Base-by-base conservation (phyloP, 1,284 basidiomycete genomes). In the Trichosporon asahii region DNA sequence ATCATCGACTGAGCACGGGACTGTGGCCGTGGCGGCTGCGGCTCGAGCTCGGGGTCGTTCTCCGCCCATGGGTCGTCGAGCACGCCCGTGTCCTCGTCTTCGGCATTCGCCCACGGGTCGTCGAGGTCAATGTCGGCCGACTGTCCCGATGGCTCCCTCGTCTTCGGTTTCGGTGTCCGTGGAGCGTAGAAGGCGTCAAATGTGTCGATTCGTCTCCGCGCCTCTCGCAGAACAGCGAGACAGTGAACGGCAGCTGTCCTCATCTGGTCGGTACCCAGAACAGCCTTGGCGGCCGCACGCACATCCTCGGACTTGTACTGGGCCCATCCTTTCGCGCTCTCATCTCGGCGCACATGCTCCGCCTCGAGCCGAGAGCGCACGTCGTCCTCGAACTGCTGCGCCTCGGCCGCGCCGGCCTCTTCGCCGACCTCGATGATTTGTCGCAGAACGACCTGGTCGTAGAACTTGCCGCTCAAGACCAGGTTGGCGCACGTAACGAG, bases 51-150 rank as follows among this genome's bases (percentile, higher is more conserved):
- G 35, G 31, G 25, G 3, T 68, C 67, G 12, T 33, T 60, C 1
- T 77, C 63, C 44, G 80, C 77, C 73, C 78, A 78, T 8, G 77
- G 74, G 60, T 77, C 76, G 40, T 77, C 76, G 2, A 79, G 61
- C 1, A 73, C 65, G 14, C 73, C 66, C 8, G 66, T 64, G 12
- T 65, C 66, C 53, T 64, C 67, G 1, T 65, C 66, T 3, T 49
- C 66, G 25, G 88, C 31, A 3, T 90, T 88, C 29, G 85, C 89
- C 91, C 91, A 94, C 11, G 92, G 91, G 80, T 94, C 92, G 76
- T 93, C 83, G 33, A 79, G 64, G 12, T 84, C 92, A 29, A 80
- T 71, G 25, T 68, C 71, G 2, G 63, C 60, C 6, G 31, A 49
- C 40, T n/a, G 27, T 27, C 37, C 44, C 31, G 46, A 65, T n/a